These are phyloP conservation scores for Nissolia schottii DNA, from an alignment of 306 rosid genomes.

Conservation along the genomic window DNA sequence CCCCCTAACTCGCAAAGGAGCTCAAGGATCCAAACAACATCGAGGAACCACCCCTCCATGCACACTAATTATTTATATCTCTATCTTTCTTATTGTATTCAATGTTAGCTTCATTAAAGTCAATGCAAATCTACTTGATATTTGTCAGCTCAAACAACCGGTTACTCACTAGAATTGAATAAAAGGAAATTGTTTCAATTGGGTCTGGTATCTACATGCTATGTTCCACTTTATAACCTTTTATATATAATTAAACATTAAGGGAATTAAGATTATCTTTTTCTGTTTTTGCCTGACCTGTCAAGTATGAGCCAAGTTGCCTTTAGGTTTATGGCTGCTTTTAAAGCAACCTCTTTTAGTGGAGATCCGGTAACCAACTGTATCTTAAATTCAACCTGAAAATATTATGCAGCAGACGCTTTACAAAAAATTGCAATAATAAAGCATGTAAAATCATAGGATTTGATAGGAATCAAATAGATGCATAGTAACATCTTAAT, in stretches of 20 bases:
- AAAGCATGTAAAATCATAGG: neutral
- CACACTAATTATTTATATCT: neutral
- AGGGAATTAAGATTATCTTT: conserved; percentile 2
- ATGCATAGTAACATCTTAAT: neutral
- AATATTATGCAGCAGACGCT: conserved; percentile 4
- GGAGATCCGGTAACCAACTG: conserved; percentile 50
- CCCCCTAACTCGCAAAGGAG: no score
- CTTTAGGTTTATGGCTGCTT: conserved; percentile 32
- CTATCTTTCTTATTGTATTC: neutral
- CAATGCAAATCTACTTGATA: neutral
- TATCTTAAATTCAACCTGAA: conserved; percentile 55
- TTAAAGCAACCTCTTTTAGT: conserved; percentile 40
- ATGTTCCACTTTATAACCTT: neutral
- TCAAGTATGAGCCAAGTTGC: conserved; percentile 77
- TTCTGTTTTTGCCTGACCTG: conserved; percentile 48
- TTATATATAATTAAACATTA: neutral
- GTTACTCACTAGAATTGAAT: neutral
- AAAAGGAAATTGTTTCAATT: neutral
- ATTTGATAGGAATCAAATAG: neutral
- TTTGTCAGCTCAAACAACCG: no score
- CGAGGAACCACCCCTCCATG: no score
- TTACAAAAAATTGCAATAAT: conserved; percentile 13
- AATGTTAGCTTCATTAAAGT: neutral
- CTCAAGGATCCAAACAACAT: no score
- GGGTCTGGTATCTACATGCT: neutral